Evolutionary conservation across 305 asterid species (phyloP).

Genomic region (Fraxinus sp.): DNA sequence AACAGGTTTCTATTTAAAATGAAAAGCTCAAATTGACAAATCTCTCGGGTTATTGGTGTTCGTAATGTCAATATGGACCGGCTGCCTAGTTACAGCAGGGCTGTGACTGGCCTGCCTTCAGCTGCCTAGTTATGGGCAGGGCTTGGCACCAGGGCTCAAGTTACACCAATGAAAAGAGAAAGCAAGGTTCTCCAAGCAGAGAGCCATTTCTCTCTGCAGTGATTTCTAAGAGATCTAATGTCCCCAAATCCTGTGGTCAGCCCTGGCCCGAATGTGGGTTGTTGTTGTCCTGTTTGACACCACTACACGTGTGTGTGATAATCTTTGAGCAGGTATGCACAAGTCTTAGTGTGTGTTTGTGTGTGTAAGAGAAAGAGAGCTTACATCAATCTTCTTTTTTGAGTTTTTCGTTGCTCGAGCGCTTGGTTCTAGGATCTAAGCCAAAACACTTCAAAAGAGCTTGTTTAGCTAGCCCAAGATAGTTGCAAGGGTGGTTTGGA

Average conservation of each 20-base stretch:
- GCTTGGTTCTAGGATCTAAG: conserved; percentile 39
- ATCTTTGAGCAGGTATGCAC: background rate
- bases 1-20: background rate
- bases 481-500: conserved; percentile 51
- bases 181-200: background rate
- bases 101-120: background rate
- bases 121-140: background rate
- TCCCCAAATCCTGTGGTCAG: background rate
- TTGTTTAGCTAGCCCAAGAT: conserved; percentile 32
- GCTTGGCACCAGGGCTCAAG: background rate
- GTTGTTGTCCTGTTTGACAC: background rate
- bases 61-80: background rate
- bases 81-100: background rate
- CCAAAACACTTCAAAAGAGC: conserved; percentile 54
- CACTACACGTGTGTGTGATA: background rate
- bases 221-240: background rate
- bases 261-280: background rate
- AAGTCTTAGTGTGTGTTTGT: background rate
- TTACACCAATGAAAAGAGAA: background rate
- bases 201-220: background rate
- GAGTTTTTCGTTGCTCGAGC: conserved; percentile 22
- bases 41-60: background rate
- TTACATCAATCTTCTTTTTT: conserved; percentile 42
- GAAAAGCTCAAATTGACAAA: background rate
- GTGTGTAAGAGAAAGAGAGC: background rate